phyloP scores from a whole-genome alignment of 2,329 filamentous ascomycete genomes.

The Arthrobotrys sphaeroides region DNA sequence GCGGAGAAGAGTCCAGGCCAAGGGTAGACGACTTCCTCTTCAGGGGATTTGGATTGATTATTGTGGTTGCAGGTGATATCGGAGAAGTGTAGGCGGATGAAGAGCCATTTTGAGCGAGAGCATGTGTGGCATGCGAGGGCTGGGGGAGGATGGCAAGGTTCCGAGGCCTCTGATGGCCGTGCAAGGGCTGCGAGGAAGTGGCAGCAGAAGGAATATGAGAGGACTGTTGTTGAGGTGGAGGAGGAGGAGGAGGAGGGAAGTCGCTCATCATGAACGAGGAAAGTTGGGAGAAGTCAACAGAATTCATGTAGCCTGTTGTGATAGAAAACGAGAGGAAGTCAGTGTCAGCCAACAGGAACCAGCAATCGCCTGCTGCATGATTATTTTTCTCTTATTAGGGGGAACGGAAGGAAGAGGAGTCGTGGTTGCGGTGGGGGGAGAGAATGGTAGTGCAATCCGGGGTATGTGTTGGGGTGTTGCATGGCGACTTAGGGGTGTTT shows the following conservation, averaged over 20 bases:
- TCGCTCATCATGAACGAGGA: conserved; percentile 52
- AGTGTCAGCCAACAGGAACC: conserved; percentile 46
- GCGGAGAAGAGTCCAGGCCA: conserved; percentile 34
- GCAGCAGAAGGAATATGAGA: conserved; percentile 39
- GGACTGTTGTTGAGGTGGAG: conserved; percentile 25
- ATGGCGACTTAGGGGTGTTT: conserved; percentile 28
- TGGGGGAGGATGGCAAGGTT: conserved; percentile 51
- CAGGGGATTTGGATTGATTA: conserved; percentile 32
- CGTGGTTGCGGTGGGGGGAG: conserved; percentile 11
- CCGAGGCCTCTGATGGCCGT: conserved; percentile 40
- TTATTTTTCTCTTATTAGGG: conserved; percentile 24
- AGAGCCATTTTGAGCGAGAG: conserved; percentile 31
- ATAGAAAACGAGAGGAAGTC: conserved; percentile 25
- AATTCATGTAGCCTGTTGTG: conserved; percentile 49
- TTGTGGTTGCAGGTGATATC: conserved; percentile 27
- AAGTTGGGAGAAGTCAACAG: conserved; percentile 49
- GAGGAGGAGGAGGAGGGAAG: conserved; percentile 36
- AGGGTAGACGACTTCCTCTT: conserved; percentile 39
- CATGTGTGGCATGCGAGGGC: conserved; percentile 33
- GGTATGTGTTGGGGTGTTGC: conserved; percentile 38
- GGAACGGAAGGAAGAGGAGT: conserved; percentile 19
- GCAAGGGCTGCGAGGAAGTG: conserved; percentile 28
- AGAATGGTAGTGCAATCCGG: conserved; percentile 1
- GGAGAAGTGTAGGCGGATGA: conserved; percentile 33
- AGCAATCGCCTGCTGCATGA: conserved; percentile 29